A percentile compares a stretch with the other conserved stretches of the same genome.
Conservation (phyloP, 805 yeast genomes). For the Metschnikowia santaceciliae region DNA sequence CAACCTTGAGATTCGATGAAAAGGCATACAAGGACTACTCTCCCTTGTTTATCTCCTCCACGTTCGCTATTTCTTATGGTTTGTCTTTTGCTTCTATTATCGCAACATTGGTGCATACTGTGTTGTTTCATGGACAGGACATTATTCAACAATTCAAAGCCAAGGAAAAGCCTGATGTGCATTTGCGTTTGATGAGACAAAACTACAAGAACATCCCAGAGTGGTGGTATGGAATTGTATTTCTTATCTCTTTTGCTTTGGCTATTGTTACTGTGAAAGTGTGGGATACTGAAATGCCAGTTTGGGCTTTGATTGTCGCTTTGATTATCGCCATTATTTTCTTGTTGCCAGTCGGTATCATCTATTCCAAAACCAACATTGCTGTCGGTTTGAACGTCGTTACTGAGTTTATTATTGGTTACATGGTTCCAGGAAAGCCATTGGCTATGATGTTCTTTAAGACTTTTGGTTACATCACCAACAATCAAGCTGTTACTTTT, state of each 20-base stretch:
- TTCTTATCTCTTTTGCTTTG: slow-evolving; percentile 30
- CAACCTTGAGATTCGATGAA: slow-evolving; percentile 39
- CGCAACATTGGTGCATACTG: slow-evolving; percentile 56
- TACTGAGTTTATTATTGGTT: slow-evolving; percentile 41
- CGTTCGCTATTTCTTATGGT: slow-evolving; percentile 59
- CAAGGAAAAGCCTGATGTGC: slow-evolving; percentile 39
- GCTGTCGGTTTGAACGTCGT: slow-evolving; percentile 41
- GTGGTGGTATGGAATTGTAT: slow-evolving; percentile 39
- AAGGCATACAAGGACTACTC: slow-evolving; percentile 54
- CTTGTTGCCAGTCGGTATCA: slow-evolving; percentile 39
- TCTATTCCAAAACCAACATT: slow-evolving; percentile 33
- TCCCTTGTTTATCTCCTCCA: slow-evolving; percentile 57
- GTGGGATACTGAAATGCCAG: slow-evolving; percentile 43
- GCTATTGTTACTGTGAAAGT: slow-evolving; percentile 36
- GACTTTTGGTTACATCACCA: slow-evolving; percentile 46
- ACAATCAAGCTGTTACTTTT: slow-evolving; percentile 45
- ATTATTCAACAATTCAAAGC: slow-evolving; percentile 32
- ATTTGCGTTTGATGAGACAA: slow-evolving; percentile 50
- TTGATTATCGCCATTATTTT: slow-evolving; percentile 36
- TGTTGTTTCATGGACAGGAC: slow-evolving; percentile 54
- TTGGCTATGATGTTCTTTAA: slow-evolving; percentile 46
- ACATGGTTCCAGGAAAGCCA: slow-evolving; percentile 47
- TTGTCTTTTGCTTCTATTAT: slow-evolving; percentile 56
- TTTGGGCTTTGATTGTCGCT: slow-evolving; percentile 38
- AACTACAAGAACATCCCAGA: slow-evolving; percentile 40